These are phyloP conservation scores for Aureobasidium sp. DNA, from an alignment of 2,329 filamentous ascomycete species.

Conservation along the genomic window DNA sequence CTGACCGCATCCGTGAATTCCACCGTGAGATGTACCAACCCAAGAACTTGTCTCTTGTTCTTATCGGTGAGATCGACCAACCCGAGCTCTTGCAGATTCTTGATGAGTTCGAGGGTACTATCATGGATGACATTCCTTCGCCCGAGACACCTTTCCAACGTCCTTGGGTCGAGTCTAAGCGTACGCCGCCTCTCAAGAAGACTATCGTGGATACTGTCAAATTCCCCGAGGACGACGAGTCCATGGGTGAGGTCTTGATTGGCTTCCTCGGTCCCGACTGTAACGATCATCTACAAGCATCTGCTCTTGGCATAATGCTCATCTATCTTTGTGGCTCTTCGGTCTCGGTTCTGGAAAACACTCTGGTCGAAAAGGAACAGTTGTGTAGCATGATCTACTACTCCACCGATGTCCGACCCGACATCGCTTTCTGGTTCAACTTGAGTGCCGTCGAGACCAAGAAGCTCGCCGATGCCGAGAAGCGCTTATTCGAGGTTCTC, in stretches of 20 bases:
- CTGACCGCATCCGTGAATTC: slow-evolving; percentile 87
- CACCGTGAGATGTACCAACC: slow-evolving; percentile 98
- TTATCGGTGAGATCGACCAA: slow-evolving; percentile 85
- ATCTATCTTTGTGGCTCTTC: slow-evolving; percentile 90
- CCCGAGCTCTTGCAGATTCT: slow-evolving; percentile 69
- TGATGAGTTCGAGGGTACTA: slow-evolving; percentile 79
- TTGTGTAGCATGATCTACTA: slow-evolving; percentile 79
- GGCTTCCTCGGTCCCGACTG: slow-evolving; percentile 81
- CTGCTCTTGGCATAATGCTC: slow-evolving; percentile 70
- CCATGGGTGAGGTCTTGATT: slow-evolving; percentile 77
- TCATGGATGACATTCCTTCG: slow-evolving; percentile 71
- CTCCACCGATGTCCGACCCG: slow-evolving; percentile 69
- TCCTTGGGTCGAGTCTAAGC: slow-evolving; percentile 85
- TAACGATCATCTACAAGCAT: slow-evolving; percentile 50
- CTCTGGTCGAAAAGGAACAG: slow-evolving; percentile 86
- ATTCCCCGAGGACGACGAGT: slow-evolving; percentile 95
- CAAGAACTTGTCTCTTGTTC: slow-evolving; percentile 81
- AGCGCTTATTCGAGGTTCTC: slow-evolving; percentile 75
- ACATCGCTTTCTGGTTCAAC: slow-evolving; percentile 76
- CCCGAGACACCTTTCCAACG: slow-evolving; percentile 68
- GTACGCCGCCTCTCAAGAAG: slow-evolving; percentile 61
- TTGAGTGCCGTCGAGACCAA: slow-evolving; percentile 80
- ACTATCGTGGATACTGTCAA: slow-evolving; percentile 71
- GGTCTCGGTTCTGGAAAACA: slow-evolving; percentile 83
- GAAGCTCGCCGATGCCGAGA: slow-evolving; percentile 74